Conservation (phyloP, 2,329 filamentous ascomycete species). For the Rasamsonia emersonii region DNA sequence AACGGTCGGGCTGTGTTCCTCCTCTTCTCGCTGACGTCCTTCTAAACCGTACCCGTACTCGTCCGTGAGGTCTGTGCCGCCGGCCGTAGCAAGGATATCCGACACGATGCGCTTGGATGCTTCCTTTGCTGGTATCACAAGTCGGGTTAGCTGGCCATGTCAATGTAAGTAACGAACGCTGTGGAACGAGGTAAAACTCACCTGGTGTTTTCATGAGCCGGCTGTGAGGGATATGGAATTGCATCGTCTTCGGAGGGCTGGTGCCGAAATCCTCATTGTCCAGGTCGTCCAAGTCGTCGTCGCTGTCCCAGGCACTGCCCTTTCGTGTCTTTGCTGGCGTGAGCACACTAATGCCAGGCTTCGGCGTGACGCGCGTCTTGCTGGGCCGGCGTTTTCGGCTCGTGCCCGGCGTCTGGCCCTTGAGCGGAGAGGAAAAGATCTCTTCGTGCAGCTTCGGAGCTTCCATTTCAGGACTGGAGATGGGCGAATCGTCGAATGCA, state of each 20-base stretch:
- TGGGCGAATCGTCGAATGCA: conserved; percentile 42
- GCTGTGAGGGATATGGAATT: conserved; percentile 44
- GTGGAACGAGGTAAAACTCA: conserved; percentile 15
- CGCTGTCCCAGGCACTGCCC: conserved; percentile 60
- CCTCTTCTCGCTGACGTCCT: conserved; percentile 22
- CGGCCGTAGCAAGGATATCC: conserved; percentile 39
- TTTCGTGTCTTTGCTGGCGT: conserved; percentile 48
- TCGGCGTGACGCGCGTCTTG: conserved; percentile 42
- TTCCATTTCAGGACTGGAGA: conserved; percentile 68
- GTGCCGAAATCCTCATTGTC: conserved; percentile 54
- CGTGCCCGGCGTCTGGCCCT: conserved; percentile 29
- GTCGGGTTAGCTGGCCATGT: too few species aligned
- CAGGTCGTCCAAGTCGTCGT: conserved; percentile 56
- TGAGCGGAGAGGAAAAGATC: conserved; percentile 70
- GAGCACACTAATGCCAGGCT: conserved; percentile 77
- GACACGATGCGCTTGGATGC: conserved; percentile 42
- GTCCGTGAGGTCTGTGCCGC: conserved; percentile 24
- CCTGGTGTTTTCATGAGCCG: conserved; percentile 42
- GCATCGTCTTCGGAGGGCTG: conserved; percentile 74
- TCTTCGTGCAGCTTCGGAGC: conserved; percentile 77
- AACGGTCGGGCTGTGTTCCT: conserved; percentile 37
- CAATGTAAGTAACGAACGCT: too few species aligned
- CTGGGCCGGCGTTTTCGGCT: conserved; percentile 36
- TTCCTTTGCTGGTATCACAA: conserved; percentile 43
- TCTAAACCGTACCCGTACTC: conserved; percentile 9